Evolutionary conservation across 2,329 filamentous ascomycete genomes (phyloP), one percentile per base, ranked within the genome.

Genomic region (Xylaria multiplex): DNA sequence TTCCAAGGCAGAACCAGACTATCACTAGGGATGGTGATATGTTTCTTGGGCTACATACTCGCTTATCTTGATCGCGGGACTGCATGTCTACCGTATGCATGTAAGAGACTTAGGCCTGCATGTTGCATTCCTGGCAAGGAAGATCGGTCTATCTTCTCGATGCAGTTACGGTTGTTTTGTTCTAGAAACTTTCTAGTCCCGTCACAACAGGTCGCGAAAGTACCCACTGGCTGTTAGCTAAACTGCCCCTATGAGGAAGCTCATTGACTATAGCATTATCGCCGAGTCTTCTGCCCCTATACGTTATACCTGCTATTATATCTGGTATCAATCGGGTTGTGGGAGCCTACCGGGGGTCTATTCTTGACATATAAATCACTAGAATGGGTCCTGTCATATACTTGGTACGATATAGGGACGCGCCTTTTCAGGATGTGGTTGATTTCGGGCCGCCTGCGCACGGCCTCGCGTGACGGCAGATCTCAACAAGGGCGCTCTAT

Each of bases 41-140:
- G 43, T 60, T 55, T 56, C 55, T 62, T 59, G 66, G 62, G 54
- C 59, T 50, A 58, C 57, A 53, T 65, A 16, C 45, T 68, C 66
- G 66, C 62, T 68, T 65, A 68, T 68, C 66, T 68, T 27, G 66
- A 65, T 68, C 62, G 59, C 55, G 59, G 62, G 50, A 62, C 54
- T 59, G 62, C 65, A 65, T 50, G 58, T 60, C 52, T 45, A 65
- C 53, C 60, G 30, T 64, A 67, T 68, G 62, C 62, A 65, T 53
- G 62, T 65, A 62, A 60, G 58, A 66, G 49, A 56, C 59, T 59
- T 59, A 54, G 54, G 52, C 59, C 62, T 62, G 66, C 62, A 65
- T 62, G 66, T 65, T 68, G 62, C 59, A 68, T 65, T 59, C 37
- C 37, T 40, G 54, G n/a, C 32, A 52, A 48, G 56, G 52, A 45